Conservation (phyloP, 176 grass and related monocot genomes). For the Aegilops tauschii region DNA sequence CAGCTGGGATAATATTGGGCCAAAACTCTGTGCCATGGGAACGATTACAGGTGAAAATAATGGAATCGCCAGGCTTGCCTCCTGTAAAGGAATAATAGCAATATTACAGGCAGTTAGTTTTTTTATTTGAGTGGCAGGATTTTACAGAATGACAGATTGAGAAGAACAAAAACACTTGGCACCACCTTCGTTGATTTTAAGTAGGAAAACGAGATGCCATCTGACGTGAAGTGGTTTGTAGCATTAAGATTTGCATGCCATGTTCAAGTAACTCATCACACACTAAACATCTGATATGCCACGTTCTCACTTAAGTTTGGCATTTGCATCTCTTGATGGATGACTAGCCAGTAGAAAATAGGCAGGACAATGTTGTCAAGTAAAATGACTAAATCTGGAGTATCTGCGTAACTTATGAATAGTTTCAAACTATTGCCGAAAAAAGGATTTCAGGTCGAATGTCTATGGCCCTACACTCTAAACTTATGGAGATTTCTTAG, state of each 20-base stretch:
- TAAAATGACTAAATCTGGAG: not conserved
- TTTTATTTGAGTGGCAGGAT: not conserved
- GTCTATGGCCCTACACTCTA: slow-evolving; percentile 1
- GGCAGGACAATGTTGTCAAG: not conserved
- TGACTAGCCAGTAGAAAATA: not conserved
- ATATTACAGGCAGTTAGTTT: not conserved
- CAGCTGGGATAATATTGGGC: slow-evolving; percentile 83
- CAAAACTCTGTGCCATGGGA: slow-evolving; percentile 94
- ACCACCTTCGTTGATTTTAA: not conserved
- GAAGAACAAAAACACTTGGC: slow-evolving; percentile 12
- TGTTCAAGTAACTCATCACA: not conserved
- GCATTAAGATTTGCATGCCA: not conserved
- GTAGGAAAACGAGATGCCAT: slow-evolving; percentile 16
- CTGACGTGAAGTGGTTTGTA: not conserved
- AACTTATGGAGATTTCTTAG: not conserved
- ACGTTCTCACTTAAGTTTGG: not conserved
- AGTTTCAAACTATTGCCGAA: not conserved
- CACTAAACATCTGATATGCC: not conserved
- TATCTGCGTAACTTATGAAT: not conserved
- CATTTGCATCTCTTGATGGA: not conserved
- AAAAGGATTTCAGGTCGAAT: not conserved
- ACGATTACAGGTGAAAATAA: slow-evolving; percentile 98
- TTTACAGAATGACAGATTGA: not conserved
- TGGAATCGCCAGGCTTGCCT: slow-evolving; percentile 78
- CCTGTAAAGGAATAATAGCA: slow-evolving; percentile 52